Conservation (phyloP, 2,329 filamentous ascomycete species). For the Lachnellula hyalina region DNA sequence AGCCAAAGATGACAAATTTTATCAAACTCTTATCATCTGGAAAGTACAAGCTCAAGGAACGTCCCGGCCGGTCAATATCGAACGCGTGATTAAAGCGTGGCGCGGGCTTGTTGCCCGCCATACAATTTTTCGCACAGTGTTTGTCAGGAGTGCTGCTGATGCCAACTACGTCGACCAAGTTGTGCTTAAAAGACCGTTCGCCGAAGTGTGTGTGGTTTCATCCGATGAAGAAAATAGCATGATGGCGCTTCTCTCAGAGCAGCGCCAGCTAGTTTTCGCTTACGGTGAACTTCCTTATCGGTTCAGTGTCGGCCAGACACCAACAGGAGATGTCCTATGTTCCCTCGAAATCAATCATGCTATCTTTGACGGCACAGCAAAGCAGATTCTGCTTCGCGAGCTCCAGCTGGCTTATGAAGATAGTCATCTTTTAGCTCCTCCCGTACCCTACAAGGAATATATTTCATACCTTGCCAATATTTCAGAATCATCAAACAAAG, state of each 20-base stretch:
- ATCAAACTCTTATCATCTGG: not conserved
- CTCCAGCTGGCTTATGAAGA: constrained; percentile 35
- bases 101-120: constrained; percentile 4
- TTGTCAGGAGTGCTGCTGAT: constrained; percentile 17
- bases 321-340: too few relatives aligned
- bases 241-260: too few relatives aligned
- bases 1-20: constrained; percentile 6
- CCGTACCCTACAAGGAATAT: constrained; percentile 34
- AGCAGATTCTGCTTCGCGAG: constrained; percentile 40
- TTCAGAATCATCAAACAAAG: constrained; percentile 6
- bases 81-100: constrained; percentile 16
- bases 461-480: constrained; percentile 28
- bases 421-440: constrained; percentile 11
- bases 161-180: constrained; percentile 21
- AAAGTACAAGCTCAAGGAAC: not conserved
- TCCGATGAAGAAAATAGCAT: too few relatives aligned
- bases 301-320: too few relatives aligned
- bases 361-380: constrained; percentile 43
- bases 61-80: constrained; percentile 1
- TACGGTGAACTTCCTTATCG: too few relatives aligned
- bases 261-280: too few relatives aligned
- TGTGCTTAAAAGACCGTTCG: constrained; percentile 13
- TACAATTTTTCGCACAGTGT: constrained; percentile 4
- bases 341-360: constrained; percentile 41
- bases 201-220: too few relatives aligned